These are phyloP conservation scores for Geotrichum reessii DNA, from an alignment of 1,139 yeast genomes.

Conservation along the genomic window DNA sequence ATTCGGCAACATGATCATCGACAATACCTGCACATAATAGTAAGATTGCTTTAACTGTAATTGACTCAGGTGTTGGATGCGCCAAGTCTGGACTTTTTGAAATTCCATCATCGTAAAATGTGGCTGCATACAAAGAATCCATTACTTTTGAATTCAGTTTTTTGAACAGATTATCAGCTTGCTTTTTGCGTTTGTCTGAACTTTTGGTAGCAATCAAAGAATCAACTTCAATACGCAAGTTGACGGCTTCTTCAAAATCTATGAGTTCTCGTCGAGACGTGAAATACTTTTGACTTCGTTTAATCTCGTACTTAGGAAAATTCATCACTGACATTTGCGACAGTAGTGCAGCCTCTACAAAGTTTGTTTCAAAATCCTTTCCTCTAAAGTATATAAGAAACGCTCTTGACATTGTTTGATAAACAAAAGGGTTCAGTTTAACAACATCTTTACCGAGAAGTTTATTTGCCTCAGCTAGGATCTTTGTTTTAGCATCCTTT, in stretches of 20 bases:
- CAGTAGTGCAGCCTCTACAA: constrained; percentile 20
- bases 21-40: constrained; percentile 12
- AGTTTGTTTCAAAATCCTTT: constrained; percentile 17
- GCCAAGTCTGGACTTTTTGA: neutral
- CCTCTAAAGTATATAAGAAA: constrained; percentile 18
- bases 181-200: constrained; percentile 16
- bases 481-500: constrained; percentile 8
- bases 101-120: constrained; percentile 9
- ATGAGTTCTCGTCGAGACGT: constrained; percentile 14
- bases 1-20: constrained; percentile 15
- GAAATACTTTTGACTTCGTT: constrained; percentile 18
- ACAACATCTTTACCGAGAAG: constrained; percentile 10
- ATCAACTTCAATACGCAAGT: constrained; percentile 9
- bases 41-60: constrained; percentile 5
- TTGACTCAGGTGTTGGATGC: constrained; percentile 11
- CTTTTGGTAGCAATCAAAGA: constrained; percentile 9
- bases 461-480: constrained; percentile 7
- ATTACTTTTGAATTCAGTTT: constrained; percentile 1
- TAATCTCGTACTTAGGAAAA: constrained; percentile 21
- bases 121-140: constrained; percentile 14
- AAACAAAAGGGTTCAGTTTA: constrained; percentile 13
- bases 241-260: constrained; percentile 16
- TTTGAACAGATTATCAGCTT: constrained; percentile 4
- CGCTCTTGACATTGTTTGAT: constrained; percentile 12
- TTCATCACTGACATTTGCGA: constrained; percentile 19